These are phyloP conservation scores for Teratosphaeria gauchensis DNA, from an alignment of 2,329 filamentous ascomycete genomes.

Conservation along the genomic window DNA sequence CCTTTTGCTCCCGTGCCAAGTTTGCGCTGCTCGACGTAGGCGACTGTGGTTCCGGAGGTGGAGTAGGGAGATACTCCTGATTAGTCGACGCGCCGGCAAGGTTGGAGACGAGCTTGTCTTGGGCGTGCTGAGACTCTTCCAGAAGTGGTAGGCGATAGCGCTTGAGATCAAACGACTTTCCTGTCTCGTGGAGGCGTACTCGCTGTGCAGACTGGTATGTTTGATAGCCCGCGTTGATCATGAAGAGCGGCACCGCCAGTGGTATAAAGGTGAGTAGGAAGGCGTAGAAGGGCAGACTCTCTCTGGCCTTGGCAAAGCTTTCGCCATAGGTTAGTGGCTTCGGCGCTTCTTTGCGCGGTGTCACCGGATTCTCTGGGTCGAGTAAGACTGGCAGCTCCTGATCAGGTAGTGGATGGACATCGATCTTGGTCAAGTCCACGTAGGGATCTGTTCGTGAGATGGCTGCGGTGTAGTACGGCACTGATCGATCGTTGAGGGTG, in stretches of 20 bases:
- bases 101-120: slow-evolving; percentile 69
- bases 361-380: slow-evolving; percentile 54
- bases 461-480: slow-evolving; percentile 72
- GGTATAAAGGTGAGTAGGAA: slow-evolving; percentile 63
- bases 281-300: slow-evolving; percentile 53
- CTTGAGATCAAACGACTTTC: slow-evolving; percentile 56
- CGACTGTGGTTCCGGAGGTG: slow-evolving; percentile 27
- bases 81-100: slow-evolving; percentile 54
- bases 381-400: slow-evolving; percentile 61
- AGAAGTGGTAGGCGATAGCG: slow-evolving; percentile 69
- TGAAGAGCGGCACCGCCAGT: slow-evolving; percentile 59
- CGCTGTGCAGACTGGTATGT: slow-evolving; percentile 64
- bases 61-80: slow-evolving; percentile 58
- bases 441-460: slow-evolving; percentile 74
- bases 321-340: slow-evolving; percentile 15
- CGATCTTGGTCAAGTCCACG: slow-evolving; percentile 54
- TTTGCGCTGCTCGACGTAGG: slow-evolving; percentile 1
- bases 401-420: slow-evolving; percentile 63
- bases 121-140: slow-evolving; percentile 62
- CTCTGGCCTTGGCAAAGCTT: slow-evolving; percentile 39
- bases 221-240: slow-evolving; percentile 69
- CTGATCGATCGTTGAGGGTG: slow-evolving; percentile 73
- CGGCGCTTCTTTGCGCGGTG: slow-evolving; percentile 26
- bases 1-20: slow-evolving; percentile 18
- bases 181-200: slow-evolving; percentile 61